phyloP scores from a whole-genome alignment of 2,329 filamentous ascomycete species.

The Neopestalotiopsis sp. region DNA sequence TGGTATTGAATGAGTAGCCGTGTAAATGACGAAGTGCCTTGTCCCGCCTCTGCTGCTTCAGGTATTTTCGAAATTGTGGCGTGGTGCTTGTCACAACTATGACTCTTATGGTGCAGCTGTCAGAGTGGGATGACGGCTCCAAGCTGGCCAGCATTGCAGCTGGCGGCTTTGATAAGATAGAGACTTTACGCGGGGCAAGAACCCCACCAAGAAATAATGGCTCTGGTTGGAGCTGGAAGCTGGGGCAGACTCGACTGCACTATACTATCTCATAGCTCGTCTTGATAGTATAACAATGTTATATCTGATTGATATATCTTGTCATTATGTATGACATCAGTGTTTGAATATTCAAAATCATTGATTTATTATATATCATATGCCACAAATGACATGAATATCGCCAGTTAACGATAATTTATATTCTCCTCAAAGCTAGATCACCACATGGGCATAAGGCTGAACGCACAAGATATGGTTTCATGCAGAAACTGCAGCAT shows the following conservation, averaged over 20 bases:
- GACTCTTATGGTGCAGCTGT: slow-evolving; percentile 4
- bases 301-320: too few species aligned
- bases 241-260: neutral
- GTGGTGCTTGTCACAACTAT: slow-evolving; percentile 8
- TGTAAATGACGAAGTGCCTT: neutral
- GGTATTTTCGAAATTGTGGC: slow-evolving; percentile 17
- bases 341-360: neutral
- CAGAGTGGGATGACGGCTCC: slow-evolving; percentile 12
- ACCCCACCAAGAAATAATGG: slow-evolving; percentile 6
- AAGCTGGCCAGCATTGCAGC: neutral
- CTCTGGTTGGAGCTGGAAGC: neutral
- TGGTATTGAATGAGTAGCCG: neutral
- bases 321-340: neutral
- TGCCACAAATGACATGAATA: neutral
- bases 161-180: slow-evolving; percentile 14
- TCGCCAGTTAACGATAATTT: neutral
- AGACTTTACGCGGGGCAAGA: neutral
- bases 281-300: too few species aligned
- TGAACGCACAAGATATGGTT: neutral
- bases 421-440: neutral
- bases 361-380: neutral
- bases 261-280: neutral
- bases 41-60: neutral
- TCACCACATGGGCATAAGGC: neutral
- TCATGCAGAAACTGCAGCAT: neutral